Conservation (phyloP, 2,329 filamentous ascomycete genomes). For the Corynespora cassiicola region DNA sequence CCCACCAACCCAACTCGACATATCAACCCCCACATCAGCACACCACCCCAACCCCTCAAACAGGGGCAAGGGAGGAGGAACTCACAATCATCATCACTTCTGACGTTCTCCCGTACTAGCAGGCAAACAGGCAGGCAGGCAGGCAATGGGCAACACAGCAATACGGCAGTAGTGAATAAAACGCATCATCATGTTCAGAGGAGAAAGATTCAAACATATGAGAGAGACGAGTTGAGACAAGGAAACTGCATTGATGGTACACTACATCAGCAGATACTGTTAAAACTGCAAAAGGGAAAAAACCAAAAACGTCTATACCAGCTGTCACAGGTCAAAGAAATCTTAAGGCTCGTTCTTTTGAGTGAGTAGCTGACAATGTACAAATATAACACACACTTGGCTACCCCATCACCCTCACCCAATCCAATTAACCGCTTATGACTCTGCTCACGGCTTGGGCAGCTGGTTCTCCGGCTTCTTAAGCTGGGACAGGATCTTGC, state of each 20-base stretch:
- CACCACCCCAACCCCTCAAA: too few relatives aligned
- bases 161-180: background rate
- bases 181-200: background rate
- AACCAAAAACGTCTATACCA: slow-evolving; percentile 26
- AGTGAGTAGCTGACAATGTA: slow-evolving; percentile 46
- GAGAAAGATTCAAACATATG: background rate
- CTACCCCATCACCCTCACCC: slow-evolving; percentile 16
- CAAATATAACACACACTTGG: slow-evolving; percentile 46
- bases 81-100: too few relatives aligned
- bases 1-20: too few relatives aligned
- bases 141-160: too few relatives aligned
- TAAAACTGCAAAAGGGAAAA: slow-evolving; percentile 11
- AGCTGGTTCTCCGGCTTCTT: slow-evolving; percentile 40
- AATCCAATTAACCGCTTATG: slow-evolving; percentile 36
- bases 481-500: slow-evolving; percentile 36
- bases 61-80: too few relatives aligned
- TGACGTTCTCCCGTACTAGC: too few relatives aligned
- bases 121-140: too few relatives aligned
- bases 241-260: slow-evolving; percentile 15
- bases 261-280: slow-evolving; percentile 14
- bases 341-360: slow-evolving; percentile 37
- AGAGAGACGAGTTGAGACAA: background rate
- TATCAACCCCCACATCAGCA: too few relatives aligned
- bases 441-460: slow-evolving; percentile 41
- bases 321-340: slow-evolving; percentile 33